Evolutionary conservation across 2,329 filamentous ascomycete genomes (phyloP).

Genomic region (Thermoascus crustaceus): DNA sequence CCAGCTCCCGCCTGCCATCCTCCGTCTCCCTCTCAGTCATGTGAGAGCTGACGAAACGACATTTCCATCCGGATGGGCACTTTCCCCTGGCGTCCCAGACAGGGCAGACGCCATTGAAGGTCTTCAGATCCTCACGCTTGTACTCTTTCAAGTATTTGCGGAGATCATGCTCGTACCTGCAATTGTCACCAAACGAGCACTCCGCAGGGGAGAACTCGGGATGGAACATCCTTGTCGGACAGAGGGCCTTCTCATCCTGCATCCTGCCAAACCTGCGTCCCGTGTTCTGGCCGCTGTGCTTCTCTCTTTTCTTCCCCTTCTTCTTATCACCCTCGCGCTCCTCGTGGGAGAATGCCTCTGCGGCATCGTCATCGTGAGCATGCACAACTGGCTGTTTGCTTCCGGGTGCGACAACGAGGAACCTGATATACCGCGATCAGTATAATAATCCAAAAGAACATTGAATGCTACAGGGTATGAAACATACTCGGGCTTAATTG

Average conservation of each 20-base stretch:
- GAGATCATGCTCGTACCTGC: conserved; percentile 74
- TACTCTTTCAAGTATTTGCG: conserved; percentile 76
- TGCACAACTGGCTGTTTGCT: conserved; percentile 16
- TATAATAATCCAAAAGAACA: not conserved
- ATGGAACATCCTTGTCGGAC: conserved; percentile 60
- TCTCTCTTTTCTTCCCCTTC: conserved; percentile 46
- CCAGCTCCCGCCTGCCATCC: conserved; percentile 75
- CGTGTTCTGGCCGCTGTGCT: conserved; percentile 71
- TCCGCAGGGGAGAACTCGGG: conserved; percentile 71
- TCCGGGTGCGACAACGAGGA: conserved; percentile 18
- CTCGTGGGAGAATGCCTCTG: conserved; percentile 47
- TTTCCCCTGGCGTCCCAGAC: conserved; percentile 67
- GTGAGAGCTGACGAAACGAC: conserved; percentile 81
- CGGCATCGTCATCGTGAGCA: conserved; percentile 48
- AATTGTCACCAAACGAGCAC: conserved; percentile 72
- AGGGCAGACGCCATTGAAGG: conserved; percentile 71
- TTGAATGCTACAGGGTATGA: not conserved
- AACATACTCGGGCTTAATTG: conserved; percentile 64
- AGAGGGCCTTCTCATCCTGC: conserved; percentile 68
- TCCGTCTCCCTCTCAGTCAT: conserved; percentile 68
- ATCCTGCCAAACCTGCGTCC: conserved; percentile 73
- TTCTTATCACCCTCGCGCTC: conserved; percentile 31
- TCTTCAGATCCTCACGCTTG: conserved; percentile 69
- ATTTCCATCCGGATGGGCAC: conserved; percentile 87
- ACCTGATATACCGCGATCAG: conserved; percentile 17